Base-by-base conservation (phyloP, 352 stramenopile species). In the Phytopythium mirpurense region DNA sequence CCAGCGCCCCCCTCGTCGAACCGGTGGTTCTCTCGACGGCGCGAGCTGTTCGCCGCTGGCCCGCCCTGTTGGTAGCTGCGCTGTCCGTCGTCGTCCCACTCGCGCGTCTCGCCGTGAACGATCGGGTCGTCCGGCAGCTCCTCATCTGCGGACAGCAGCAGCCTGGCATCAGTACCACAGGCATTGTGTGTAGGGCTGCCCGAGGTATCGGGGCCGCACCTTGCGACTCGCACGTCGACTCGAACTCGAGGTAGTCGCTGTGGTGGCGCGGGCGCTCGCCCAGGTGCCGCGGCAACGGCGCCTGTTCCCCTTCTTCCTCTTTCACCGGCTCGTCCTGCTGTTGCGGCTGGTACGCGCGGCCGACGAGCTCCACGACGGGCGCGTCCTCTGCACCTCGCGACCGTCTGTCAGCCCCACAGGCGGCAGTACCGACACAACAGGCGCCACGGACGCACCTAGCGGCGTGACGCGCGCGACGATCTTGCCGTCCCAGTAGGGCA, bases 381-480 rank as follows among this genome's bases (percentile, higher is more conserved):
- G 46, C 29, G 9, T 52, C 46, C 31, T 42, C n/a, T 42, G 32
- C 14, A 32, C 32, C 5, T 15, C 32, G n/a, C n/a, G n/a, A n/a
- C n/a, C n/a, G n/a, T n/a, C n/a, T n/a, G n/a, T n/a, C n/a, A n/a
- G n/a, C n/a, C n/a, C n/a, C n/a, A n/a, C n/a, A n/a, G n/a, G n/a
- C n/a, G n/a, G n/a, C n/a, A n/a, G n/a, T n/a, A n/a, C n/a, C n/a
- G n/a, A n/a, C n/a, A n/a, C n/a, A n/a, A n/a, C n/a, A n/a, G n/a
- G n/a, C n/a, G n/a, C 18, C 11, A 34, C 18, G 1, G 4, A 56
- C 55, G 18, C 44, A 78, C 70, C 46, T 15, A 91, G 52, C 12
- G 81, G 78, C 43, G 74, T 89, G 26, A 86, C 52, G 27, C 78
- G 75, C 26, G 80, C 74, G 29, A 90, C 40, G 52, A 94, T 89